Base-by-base conservation (phyloP, 768 basidiomycete genomes). In the Gyrodon lividus region DNA sequence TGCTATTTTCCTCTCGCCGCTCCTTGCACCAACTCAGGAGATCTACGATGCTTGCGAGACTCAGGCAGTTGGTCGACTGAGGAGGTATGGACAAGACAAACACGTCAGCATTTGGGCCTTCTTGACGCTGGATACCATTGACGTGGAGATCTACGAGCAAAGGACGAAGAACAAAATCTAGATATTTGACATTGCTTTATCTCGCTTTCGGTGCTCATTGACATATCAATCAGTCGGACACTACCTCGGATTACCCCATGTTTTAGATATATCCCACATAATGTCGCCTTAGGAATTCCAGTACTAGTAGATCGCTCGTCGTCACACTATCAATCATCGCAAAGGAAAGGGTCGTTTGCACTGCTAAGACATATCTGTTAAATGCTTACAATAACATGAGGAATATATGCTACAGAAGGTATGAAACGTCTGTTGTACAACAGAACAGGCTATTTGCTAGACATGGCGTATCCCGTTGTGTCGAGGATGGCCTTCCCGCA, bases 1-100 rank as follows among this genome's bases (percentile, higher is more conserved):
- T 64, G 94, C 92, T 33, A 87, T 97, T 66, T 98, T 98, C 77
- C 75, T 98, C 49, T 94, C 92, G 9, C 95, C 95, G 8, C 78
- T 98, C 34, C 86, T 95, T 33, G 84, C 92, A 0, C 79, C 81
- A 9, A 81, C 84, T 17, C 83, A 89, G 66, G 87, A 94, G 68
- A 86, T 88, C 41, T 97, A 96, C 64, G 82, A 85, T 38, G 89
- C 91, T 45, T 84, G 84, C 66, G 81, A 88, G 71, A 87, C 89
- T 7, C 85, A 93, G 70, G 88, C 90, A 9, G 81, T 95, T 50
- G 87, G 94, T 56, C 83, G 92, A 60, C 72, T 89, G 66, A 82
- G 89, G 57, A 81, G 92, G 31, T 95, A 83, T 62, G 92, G 92
- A 6, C 92, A 95, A 68, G 74, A 75, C 20, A 89, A 87, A 60